phyloP scores from a whole-genome alignment of 331 rosid species.

The Quercus phellos region DNA sequence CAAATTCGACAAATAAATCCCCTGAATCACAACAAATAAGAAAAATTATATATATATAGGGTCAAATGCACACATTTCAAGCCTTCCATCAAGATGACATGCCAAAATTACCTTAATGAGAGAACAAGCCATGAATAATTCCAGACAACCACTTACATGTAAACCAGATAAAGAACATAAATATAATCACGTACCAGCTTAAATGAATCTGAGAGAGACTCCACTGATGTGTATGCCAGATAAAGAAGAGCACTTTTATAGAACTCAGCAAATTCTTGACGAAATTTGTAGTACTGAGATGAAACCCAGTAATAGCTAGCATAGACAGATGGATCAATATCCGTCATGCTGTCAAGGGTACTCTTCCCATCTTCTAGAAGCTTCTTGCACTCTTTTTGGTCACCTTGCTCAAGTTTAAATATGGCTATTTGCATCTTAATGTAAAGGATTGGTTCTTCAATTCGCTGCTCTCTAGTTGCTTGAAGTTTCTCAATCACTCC shows the following conservation, averaged over 20 bases:
- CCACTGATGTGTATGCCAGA: constrained; percentile 93
- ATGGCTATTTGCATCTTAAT: constrained; percentile 88
- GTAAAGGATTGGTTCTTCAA: constrained; percentile 86
- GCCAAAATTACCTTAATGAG: background rate
- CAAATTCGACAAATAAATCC: background rate
- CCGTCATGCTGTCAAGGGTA: constrained; percentile 96
- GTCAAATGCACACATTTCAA: background rate
- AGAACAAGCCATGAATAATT: background rate
- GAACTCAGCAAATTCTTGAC: constrained; percentile 98
- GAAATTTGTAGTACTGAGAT: constrained; percentile 77
- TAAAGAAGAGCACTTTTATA: constrained; percentile 98
- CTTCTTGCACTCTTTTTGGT: constrained; percentile 84
- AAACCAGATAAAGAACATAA: background rate
- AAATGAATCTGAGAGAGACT: constrained; percentile 91
- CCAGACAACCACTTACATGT: background rate
- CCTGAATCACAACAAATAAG: background rate
- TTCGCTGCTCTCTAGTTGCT: constrained; percentile 82
- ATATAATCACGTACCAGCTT: constrained; percentile 58
- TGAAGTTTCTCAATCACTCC: constrained; percentile 90
- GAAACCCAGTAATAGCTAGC: constrained; percentile 97
- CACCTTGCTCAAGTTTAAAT: constrained; percentile 83
- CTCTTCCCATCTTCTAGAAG: constrained; percentile 92
- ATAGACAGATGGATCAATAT: constrained; percentile 93
- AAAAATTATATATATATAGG: background rate
- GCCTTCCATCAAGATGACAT: background rate